Evolutionary conservation across 1,139 yeast genomes (phyloP).

Genomic region (Debaryomycetaceae sp.): DNA sequence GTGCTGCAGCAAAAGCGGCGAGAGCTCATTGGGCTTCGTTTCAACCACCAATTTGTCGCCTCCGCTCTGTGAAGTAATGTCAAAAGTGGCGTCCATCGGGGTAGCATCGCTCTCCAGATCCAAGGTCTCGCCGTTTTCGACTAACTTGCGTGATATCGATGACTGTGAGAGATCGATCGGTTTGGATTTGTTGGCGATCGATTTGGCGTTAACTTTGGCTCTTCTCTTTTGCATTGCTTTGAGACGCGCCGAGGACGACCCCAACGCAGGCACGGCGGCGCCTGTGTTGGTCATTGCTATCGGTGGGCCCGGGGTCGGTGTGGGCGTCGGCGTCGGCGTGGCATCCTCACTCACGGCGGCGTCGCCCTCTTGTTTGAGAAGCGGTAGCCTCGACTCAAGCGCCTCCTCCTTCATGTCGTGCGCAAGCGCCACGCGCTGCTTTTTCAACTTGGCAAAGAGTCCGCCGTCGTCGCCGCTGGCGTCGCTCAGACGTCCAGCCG

Average conservation of each 20-base stretch:
- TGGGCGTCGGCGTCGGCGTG: constrained; percentile 9
- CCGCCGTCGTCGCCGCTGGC: constrained; percentile 1
- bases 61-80: constrained; percentile 76
- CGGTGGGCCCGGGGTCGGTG: constrained; percentile 14
- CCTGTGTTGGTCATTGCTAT: too few relatives aligned
- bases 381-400: constrained; percentile 11
- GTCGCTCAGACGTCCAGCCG: too few relatives aligned
- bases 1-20: constrained; percentile 72
- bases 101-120: constrained; percentile 17
- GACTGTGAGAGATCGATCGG: constrained; percentile 78
- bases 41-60: constrained; percentile 83
- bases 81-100: constrained; percentile 25
- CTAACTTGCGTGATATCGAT: constrained; percentile 62
- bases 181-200: constrained; percentile 45
- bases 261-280: too few relatives aligned
- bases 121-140: constrained; percentile 27
- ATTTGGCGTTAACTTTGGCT: constrained; percentile 77
- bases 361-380: neutral
- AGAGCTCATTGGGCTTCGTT: constrained; percentile 61
- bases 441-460: constrained; percentile 6
- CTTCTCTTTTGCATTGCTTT: constrained; percentile 91
- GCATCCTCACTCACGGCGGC: constrained; percentile 10
- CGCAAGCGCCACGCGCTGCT: constrained; percentile 4
- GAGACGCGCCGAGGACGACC: constrained; percentile 74
- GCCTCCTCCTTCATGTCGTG: constrained; percentile 6